phyloP scores from a whole-genome alignment of 352 stramenopile genomes.

The Saprolegnia diclina region DNA sequence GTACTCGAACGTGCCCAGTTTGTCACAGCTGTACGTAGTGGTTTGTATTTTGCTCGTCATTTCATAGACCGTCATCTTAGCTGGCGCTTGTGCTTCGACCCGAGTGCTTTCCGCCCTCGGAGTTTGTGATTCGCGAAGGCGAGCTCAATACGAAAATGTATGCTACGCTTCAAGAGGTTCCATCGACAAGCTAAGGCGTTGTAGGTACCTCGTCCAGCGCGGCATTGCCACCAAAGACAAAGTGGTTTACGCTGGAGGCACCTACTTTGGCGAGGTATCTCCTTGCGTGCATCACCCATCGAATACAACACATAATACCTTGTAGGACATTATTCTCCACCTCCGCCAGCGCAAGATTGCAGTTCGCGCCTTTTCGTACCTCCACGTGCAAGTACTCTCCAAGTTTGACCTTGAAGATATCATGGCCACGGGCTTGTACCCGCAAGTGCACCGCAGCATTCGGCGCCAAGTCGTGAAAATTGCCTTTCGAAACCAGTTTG shows the following conservation, averaged over 20 bases:
- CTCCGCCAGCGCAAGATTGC: constrained; percentile 13
- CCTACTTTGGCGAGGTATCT: constrained; percentile 20
- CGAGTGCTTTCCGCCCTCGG: constrained; percentile 20
- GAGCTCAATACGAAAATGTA: constrained; percentile 27
- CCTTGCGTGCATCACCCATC: neutral
- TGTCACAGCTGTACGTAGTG: constrained; percentile 11
- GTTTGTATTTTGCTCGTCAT: neutral
- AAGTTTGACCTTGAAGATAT: constrained; percentile 24
- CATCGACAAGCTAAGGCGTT: no score
- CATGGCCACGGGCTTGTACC: constrained; percentile 20
- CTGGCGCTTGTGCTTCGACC: constrained; percentile 12
- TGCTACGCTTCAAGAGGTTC: neutral
- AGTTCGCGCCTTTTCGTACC: constrained; percentile 16
- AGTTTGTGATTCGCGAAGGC: constrained; percentile 22
- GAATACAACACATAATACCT: neutral
- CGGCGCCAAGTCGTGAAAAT: constrained; percentile 22
- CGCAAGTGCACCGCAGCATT: constrained; percentile 20
- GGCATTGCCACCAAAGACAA: constrained; percentile 16
- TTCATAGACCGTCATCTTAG: neutral
- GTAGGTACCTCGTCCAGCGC: constrained; percentile 25
- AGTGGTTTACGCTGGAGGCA: constrained; percentile 10
- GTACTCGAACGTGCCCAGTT: constrained; percentile 8
- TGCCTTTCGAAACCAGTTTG: constrained; percentile 22
- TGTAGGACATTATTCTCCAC: constrained; percentile 19
- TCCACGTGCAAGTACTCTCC: constrained; percentile 24